Evolutionary conservation across 768 basidiomycete species (phyloP), one percentile per base, ranked within the genome.

Genomic region (Macrolepiota dolichaula): DNA sequence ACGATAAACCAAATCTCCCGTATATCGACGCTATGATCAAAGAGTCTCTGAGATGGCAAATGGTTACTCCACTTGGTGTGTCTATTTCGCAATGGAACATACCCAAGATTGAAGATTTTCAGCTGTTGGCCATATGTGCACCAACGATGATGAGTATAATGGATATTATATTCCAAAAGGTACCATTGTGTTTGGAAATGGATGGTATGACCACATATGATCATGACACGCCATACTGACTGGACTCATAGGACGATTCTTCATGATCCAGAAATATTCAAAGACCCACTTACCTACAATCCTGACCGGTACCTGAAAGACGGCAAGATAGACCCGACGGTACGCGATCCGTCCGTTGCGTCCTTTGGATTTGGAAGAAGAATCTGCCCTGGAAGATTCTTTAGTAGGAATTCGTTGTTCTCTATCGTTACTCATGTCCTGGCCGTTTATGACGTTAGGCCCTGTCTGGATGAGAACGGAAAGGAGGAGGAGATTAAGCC

Each of bases 141-240:
- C n/a, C n/a, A n/a, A n/a, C n/a, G n/a, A n/a, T n/a, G n/a, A n/a
- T n/a, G 66, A 70, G 17, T 70, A 72, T 40, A 63, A 68, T 55
- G 71, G 72, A 10, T 72, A 67, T 58, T 71, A 66, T 32, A 73
- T 71, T 55, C 70, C 70, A 15, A 68, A 68, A 51, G 72, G 73
- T 22, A 68, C 71, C 32, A 66, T 72, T 25, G 64, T 75, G 13
- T 60, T 73, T 19, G 70, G 69, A 22, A 73, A 72, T 55, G 65
- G 64, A 35, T 74, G 74, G 73, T 72, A 55, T 27, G 67, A 19
- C 13, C 29, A 35, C 37, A 17, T 32, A 10, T 44, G 6, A 11
- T 19, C 17, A 25, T 2, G 7, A 10, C 17, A 22, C 25, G 5
- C 6, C 25, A 7, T 55, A 40, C 38, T 40, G 10, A 40, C 11